Evolutionary conservation across 139 green algal species (phyloP).

Genomic region (Tetradesmus lagerheimii): DNA sequence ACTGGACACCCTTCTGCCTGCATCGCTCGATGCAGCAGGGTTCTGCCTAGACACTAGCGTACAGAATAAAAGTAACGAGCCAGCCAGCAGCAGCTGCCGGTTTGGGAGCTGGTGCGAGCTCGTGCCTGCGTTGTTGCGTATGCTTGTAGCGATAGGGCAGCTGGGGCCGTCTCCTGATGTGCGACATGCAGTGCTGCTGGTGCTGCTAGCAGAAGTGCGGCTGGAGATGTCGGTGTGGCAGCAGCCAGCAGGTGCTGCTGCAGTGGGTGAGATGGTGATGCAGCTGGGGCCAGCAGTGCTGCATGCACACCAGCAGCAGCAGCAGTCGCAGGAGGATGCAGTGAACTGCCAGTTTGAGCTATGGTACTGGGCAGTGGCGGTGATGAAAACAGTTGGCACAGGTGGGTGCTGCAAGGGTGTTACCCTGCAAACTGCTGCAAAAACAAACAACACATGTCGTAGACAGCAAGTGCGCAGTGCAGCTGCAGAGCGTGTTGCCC

Average conservation of each 20-base stretch:
- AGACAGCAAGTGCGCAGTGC: no score
- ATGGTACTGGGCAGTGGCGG: background rate
- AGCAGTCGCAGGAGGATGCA: background rate
- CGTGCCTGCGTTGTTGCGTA: no score
- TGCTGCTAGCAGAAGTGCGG: no score
- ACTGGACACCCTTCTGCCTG: background rate
- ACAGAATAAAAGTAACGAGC: background rate
- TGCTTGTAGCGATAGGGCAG: no score
- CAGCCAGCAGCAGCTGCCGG: no score
- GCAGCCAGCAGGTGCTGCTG: background rate
- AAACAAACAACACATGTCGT: no score
- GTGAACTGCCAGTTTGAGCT: background rate
- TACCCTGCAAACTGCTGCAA: no score
- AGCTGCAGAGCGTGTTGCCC: no score
- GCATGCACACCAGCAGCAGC: background rate
- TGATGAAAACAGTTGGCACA: background rate
- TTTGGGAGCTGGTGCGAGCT: background rate
- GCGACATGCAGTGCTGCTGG: no score
- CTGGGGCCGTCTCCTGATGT: background rate
- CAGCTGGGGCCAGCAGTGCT: background rate
- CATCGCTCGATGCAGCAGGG: background rate
- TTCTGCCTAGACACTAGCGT: background rate
- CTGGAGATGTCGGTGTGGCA: background rate
- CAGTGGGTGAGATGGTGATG: background rate
- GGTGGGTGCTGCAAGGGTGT: background rate